Base-by-base conservation (phyloP, 768 basidiomycete species). In the Kondoa subrosea region DNA sequence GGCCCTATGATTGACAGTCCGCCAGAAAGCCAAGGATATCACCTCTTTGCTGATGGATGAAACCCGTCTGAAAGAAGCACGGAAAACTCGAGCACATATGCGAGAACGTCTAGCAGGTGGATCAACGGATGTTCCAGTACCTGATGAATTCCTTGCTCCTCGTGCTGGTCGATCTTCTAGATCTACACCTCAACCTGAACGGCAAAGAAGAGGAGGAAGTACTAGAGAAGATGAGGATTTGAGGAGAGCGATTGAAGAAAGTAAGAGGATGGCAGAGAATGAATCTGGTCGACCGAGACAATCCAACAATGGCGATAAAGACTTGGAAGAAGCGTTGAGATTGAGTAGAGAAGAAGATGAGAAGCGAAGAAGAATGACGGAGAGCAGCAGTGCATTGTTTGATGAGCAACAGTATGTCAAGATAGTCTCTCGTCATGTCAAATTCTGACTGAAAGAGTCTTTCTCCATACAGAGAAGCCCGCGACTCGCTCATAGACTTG, bases 21-120 rank as follows among this genome's bases (percentile, higher is more conserved):
- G 90, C 27, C 89, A 92, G 77, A 91, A 93, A 78, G 95, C 95
- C 15, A 97, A 99, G 76, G 95, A 97, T 72, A 96, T 99, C 77
- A 91, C 91, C 34, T 91, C 91, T 75, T 83, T 97, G 15, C 82
- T 99, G 30, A 82, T 83, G 76, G 95, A 99, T 75, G 85, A 93
- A 66, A 78, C 80, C 1, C 85, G 95, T 8, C 82, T 99, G 60
- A 83, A 89, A 14, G 85, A 88, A 71, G 91, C 93, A 76, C 83
- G 95, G 33, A 82, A 85, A 17, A 82, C 84, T 56, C 82, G 91
- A 27, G 91, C 92, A 1, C 81, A 82, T 64, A 97, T 99, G 95
- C 85, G 91, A 33, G 91, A 96, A 80, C 84, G 93, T 29, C 91
- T 99, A 91, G 81, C 88, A 66, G 83, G 83, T 57, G 86, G 85